These are phyloP conservation scores for Quercus dentata DNA, from an alignment of 306 rosid genomes.

Conservation along the genomic window DNA sequence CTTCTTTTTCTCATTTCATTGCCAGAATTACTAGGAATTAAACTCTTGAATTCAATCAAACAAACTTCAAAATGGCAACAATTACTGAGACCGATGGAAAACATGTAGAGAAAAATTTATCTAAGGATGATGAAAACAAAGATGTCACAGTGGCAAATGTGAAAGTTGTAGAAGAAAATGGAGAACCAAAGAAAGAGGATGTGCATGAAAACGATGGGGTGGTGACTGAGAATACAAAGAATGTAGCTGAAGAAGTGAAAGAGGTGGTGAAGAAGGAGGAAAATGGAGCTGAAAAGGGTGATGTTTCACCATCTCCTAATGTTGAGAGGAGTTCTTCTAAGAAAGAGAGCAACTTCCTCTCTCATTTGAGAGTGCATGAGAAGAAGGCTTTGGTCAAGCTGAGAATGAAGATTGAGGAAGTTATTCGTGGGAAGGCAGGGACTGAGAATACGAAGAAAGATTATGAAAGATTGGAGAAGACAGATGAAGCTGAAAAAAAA, in stretches of 20 bases:
- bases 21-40: background rate
- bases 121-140: background rate
- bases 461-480: background rate
- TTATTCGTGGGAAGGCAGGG: background rate
- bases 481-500: background rate
- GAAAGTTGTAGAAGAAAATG: background rate
- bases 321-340: background rate
- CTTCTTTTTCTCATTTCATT: background rate
- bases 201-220: background rate
- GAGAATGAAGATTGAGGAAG: background rate
- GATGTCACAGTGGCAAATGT: background rate
- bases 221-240: background rate
- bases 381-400: background rate
- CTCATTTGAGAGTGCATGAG: background rate
- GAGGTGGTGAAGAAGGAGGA: background rate
- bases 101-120: background rate
- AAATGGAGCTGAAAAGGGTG: background rate
- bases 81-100: background rate
- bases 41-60: background rate
- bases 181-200: background rate
- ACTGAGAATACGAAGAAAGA: background rate
- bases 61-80: background rate
- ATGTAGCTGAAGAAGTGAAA: background rate
- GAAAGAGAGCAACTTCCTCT: background rate
- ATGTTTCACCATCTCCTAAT: background rate